phyloP scores from a whole-genome alignment of 352 stramenopile genomes.

The Globisporangium ultimum region DNA sequence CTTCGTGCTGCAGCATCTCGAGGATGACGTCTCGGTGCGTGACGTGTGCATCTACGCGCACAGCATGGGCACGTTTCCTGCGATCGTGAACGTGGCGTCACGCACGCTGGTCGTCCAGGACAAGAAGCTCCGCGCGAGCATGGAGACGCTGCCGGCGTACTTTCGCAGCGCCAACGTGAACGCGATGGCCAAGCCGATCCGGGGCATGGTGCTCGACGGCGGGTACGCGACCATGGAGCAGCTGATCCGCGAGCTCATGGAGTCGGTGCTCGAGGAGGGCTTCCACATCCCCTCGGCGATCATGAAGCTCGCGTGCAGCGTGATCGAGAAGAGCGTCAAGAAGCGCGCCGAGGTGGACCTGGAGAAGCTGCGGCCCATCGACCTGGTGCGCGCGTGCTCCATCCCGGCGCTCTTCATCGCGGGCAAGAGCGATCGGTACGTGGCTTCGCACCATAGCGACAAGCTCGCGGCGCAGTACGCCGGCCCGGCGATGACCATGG shows the following conservation, averaged over 20 bases:
- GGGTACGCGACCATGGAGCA: conserved; percentile 70
- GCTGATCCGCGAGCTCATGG: conserved; percentile 61
- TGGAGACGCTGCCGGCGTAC: conserved; percentile 54
- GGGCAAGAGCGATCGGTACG: conserved; percentile 64
- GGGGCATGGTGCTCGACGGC: conserved; percentile 68
- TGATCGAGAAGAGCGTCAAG: conserved; percentile 75
- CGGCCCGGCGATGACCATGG: conserved; percentile 43
- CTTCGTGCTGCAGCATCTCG: conserved; percentile 59
- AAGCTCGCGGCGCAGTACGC: conserved; percentile 60
- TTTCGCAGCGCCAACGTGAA: conserved; percentile 41
- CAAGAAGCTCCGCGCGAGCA: conserved; percentile 44
- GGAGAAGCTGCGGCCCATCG: conserved; percentile 58
- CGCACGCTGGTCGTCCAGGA: conserved; percentile 40
- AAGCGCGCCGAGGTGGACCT: conserved; percentile 76
- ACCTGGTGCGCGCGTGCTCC: conserved; percentile 66
- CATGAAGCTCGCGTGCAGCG: conserved; percentile 58
- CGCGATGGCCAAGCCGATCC: conserved; percentile 58
- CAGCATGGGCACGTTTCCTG: conserved; percentile 80
- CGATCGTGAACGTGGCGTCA: conserved; percentile 71
- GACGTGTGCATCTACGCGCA: conserved; percentile 75
- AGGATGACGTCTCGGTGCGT: conserved; percentile 41
- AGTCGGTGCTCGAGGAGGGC: conserved; percentile 62
- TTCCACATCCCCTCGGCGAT: conserved; percentile 69
- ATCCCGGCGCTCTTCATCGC: conserved; percentile 72
- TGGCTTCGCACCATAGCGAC: conserved; percentile 60